Percentiles rank a stretch among this genome's conserved stretches.
Evolutionary conservation across 441 rosid species (phyloP).

Genomic region (Populus hybrid): DNA sequence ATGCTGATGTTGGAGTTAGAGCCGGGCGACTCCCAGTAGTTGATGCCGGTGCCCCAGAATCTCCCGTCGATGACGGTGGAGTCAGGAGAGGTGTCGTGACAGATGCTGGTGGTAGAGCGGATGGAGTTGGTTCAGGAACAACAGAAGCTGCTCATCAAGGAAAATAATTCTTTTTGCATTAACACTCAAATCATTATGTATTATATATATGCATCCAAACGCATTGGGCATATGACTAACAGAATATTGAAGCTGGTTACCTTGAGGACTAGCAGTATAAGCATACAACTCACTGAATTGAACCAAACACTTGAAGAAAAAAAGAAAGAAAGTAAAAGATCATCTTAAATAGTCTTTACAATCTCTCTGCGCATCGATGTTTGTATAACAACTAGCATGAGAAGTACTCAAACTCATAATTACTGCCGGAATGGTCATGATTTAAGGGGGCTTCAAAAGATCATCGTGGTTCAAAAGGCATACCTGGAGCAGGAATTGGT

Average conservation of each 20-base stretch:
- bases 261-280: constrained; percentile 36
- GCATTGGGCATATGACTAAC: not conserved
- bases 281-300: not conserved
- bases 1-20: constrained; percentile 52
- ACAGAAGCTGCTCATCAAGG: constrained; percentile 31
- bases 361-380: not conserved
- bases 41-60: constrained; percentile 38
- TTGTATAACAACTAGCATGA: not conserved
- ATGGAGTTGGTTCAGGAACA: constrained; percentile 53
- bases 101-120: constrained; percentile 56
- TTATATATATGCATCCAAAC: not conserved
- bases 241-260: constrained; percentile 19
- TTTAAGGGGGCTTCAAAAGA: not conserved
- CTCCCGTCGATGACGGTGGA: constrained; percentile 47
- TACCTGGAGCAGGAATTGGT: constrained; percentile 84
- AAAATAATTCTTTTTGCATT: not conserved
- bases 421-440: not conserved
- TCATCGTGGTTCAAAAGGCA: not conserved
- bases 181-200: not conserved
- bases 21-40: constrained; percentile 50
- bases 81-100: constrained; percentile 37
- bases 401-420: not conserved
- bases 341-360: not conserved
- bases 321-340: not conserved
- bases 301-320: not conserved